Evolutionary conservation across 441 rosid species (phyloP).

Genomic region (Isatis lusitanica): DNA sequence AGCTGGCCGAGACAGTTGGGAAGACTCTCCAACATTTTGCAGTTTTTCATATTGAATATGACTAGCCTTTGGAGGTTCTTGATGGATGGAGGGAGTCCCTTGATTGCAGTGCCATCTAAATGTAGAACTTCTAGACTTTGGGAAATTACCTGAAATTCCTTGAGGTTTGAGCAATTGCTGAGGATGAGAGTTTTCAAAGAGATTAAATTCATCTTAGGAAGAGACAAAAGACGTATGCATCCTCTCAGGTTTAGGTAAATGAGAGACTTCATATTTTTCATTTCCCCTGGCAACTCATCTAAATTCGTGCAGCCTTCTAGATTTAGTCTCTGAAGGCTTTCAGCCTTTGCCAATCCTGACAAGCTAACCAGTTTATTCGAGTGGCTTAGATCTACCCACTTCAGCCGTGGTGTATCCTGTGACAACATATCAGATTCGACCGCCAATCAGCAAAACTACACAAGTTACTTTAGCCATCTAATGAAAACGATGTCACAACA

Average conservation of each 20-base stretch:
- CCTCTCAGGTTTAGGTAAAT: slow-evolving; percentile 7
- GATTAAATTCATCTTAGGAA: neutral
- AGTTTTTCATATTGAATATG: slow-evolving; percentile 33
- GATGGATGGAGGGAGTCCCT: neutral
- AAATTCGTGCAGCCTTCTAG: slow-evolving; percentile 14
- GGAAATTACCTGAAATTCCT: neutral
- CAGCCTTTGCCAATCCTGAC: neutral
- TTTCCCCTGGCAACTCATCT: neutral
- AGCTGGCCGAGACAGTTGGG: slow-evolving; percentile 20
- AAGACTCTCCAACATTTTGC: slow-evolving; percentile 20
- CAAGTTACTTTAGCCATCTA: too few relatives aligned
- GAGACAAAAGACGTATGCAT: neutral
- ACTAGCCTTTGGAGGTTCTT: slow-evolving; percentile 24
- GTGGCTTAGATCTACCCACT: slow-evolving; percentile 16
- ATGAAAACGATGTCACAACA: neutral
- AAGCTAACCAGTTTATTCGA: neutral
- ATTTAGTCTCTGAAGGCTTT: neutral
- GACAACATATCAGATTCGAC: neutral
- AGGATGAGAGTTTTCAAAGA: slow-evolving; percentile 7
- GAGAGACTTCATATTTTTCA: neutral
- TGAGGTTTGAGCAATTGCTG: slow-evolving; percentile 8
- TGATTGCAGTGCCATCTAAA: slow-evolving; percentile 20
- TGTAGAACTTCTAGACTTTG: neutral
- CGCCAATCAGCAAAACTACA: neutral
- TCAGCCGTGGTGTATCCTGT: slow-evolving; percentile 5